phyloP scores from a whole-genome alignment of 2,329 filamentous ascomycete species.

The Penicillium sumatraense region DNA sequence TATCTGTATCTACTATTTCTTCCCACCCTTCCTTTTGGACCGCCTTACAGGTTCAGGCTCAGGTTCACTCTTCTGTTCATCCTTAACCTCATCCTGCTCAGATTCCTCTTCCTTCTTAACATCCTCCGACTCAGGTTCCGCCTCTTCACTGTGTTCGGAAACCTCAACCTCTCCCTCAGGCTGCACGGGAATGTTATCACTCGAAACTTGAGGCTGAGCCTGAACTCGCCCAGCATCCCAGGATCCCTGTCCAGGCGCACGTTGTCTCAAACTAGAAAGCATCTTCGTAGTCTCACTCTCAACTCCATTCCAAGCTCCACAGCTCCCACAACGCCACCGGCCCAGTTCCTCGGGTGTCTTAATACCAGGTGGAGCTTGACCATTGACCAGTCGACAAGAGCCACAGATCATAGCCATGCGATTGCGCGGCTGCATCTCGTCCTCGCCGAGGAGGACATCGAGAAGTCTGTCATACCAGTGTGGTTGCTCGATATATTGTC shows the following conservation, averaged over 20 bases:
- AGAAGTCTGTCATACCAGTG: slow-evolving; percentile 96
- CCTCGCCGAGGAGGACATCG: slow-evolving; percentile 89
- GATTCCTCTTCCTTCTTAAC: slow-evolving; percentile 19
- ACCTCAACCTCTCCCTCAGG: slow-evolving; percentile 29
- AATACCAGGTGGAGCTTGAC: slow-evolving; percentile 88
- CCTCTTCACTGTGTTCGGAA: slow-evolving; percentile 33
- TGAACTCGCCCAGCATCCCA: slow-evolving; percentile 29
- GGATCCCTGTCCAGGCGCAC: slow-evolving; percentile 19
- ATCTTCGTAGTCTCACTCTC: slow-evolving; percentile 77
- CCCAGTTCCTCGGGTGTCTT: slow-evolving; percentile 78
- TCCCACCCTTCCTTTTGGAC: slow-evolving; percentile 30
- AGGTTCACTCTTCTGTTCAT: slow-evolving; percentile 14
- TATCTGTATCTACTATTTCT: slow-evolving; percentile 24
- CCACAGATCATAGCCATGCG: slow-evolving; percentile 84
- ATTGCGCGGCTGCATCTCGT: slow-evolving; percentile 91
- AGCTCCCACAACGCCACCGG: slow-evolving; percentile 86
- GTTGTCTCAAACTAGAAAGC: slow-evolving; percentile 63
- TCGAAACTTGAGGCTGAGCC: too few relatives aligned
- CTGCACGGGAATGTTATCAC: slow-evolving; percentile 23
- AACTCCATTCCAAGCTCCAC: slow-evolving; percentile 78
- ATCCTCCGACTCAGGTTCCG: not conserved
- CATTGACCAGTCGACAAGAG: slow-evolving; percentile 86
- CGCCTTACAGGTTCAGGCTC: slow-evolving; percentile 22
- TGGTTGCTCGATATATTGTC: slow-evolving; percentile 48
- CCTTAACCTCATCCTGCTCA: slow-evolving; percentile 23